These are phyloP conservation scores for Massarina eburnea DNA, from an alignment of 2,329 filamentous ascomycete species.

Conservation along the genomic window DNA sequence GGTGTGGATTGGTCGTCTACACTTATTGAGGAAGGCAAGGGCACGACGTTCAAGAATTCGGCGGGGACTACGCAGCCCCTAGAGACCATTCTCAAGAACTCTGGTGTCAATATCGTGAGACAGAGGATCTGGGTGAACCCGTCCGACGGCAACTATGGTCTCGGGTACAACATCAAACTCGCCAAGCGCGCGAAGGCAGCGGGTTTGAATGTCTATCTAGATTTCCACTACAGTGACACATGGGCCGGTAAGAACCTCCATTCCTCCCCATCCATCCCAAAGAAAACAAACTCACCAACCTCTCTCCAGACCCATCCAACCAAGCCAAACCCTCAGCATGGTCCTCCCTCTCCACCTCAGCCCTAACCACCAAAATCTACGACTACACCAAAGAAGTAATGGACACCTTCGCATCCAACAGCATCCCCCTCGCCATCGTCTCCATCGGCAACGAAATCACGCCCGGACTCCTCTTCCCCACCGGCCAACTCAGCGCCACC, in stretches of 20 bases:
- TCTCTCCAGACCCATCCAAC: slow-evolving; percentile 65
- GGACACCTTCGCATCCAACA: slow-evolving; percentile 60
- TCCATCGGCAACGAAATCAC: slow-evolving; percentile 76
- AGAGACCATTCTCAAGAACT: slow-evolving; percentile 63
- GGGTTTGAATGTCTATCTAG: slow-evolving; percentile 62
- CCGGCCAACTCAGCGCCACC: slow-evolving; percentile 58
- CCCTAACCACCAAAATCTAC: slow-evolving; percentile 64
- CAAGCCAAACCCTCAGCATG: slow-evolving; percentile 66
- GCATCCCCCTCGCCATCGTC: slow-evolving; percentile 62
- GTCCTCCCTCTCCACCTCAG: slow-evolving; percentile 59
- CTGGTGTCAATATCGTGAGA: slow-evolving; percentile 69
- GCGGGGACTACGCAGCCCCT: slow-evolving; percentile 57
- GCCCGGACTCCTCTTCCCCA: slow-evolving; percentile 66
- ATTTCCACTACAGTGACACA: slow-evolving; percentile 68
- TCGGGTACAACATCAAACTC: slow-evolving; percentile 70
- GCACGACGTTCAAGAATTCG: slow-evolving; percentile 61
- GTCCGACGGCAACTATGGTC: slow-evolving; percentile 63
- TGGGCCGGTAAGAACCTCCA: too few species aligned
- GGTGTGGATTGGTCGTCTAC: slow-evolving; percentile 73
- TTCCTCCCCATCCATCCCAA: too few species aligned
- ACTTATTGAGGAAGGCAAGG: slow-evolving; percentile 62
- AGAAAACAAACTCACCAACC: too few species aligned
- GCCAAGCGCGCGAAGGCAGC: slow-evolving; percentile 65
- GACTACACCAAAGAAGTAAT: slow-evolving; percentile 67
- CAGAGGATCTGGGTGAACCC: slow-evolving; percentile 72